Conservation (phyloP, 2,329 filamentous ascomycete species). For the Pseudocercospora vitis region DNA sequence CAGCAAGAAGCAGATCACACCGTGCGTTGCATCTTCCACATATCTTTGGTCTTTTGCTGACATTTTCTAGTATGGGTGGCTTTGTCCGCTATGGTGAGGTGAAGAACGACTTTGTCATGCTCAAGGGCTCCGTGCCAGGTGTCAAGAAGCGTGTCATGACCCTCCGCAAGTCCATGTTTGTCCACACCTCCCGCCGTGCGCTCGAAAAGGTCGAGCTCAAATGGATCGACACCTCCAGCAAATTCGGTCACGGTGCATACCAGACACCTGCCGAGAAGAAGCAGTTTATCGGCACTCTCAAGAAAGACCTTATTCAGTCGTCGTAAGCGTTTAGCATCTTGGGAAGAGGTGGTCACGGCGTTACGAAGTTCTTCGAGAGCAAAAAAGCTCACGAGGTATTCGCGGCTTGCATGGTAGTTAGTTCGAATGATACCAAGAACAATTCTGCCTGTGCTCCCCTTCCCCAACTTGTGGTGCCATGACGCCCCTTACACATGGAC, state of each 20-base stretch:
- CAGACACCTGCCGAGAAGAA: slow-evolving; percentile 98
- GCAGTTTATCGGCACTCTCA: slow-evolving; percentile 95
- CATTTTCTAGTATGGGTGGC: slow-evolving; percentile 75
- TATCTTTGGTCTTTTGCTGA: slow-evolving; percentile 36
- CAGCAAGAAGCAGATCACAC: slow-evolving; percentile 99
- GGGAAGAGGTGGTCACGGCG: slow-evolving; percentile 8
- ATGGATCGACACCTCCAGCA: slow-evolving; percentile 99
- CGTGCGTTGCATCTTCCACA: slow-evolving; percentile 66
- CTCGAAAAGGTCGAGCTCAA: slow-evolving; percentile 99
- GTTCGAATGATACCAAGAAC: slow-evolving; percentile 6
- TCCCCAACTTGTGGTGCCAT: neutral
- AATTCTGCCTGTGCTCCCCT: slow-evolving; percentile 1
- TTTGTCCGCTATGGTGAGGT: slow-evolving; percentile 99
- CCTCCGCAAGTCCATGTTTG: slow-evolving; percentile 98
- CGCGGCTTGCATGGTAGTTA: slow-evolving; percentile 5
- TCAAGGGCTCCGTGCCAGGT: slow-evolving; percentile 97
- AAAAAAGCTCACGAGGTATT: slow-evolving; percentile 5
- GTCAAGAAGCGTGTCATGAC: slow-evolving; percentile 99
- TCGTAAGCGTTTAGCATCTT: slow-evolving; percentile 25
- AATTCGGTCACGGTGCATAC: slow-evolving; percentile 99
- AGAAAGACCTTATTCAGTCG: slow-evolving; percentile 78
- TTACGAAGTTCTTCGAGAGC: slow-evolving; percentile 8
- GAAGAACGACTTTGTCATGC: slow-evolving; percentile 97
- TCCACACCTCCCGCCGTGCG: slow-evolving; percentile 90
- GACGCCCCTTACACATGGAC: no score